Base-by-base conservation (phyloP, 1,284 basidiomycete genomes). In the Trichosporon sp. region DNA sequence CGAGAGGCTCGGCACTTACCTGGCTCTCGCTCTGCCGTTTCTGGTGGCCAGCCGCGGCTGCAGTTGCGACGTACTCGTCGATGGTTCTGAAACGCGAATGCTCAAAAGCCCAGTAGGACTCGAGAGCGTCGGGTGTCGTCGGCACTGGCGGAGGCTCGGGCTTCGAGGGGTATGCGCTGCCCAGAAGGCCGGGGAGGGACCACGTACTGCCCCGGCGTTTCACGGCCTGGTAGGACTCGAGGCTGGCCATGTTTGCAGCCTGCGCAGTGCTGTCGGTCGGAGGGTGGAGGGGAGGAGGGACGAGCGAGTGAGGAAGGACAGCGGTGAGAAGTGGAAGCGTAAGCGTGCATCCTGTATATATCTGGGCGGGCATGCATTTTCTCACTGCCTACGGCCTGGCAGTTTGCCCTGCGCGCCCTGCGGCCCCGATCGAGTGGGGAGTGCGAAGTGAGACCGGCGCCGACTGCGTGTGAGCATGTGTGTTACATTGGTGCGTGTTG, bases 91-190 rank as follows among this genome's bases (percentile, higher is more conserved):
- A 60, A 31, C 32, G 56, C 15, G 56, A 18, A 2, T 18, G 18
- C 29, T 60, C 29, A 31, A 60, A 60, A 5, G 56, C 56, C 18
- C 29, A 13, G 18, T 31, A 60, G 29, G 56, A 60, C 27, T 60
- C 56, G 56, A 31, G 29, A 2, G 56, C 56, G 56, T 60, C 56
- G 56, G 56, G 56, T 23, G 56, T 60, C 56, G 56, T 60, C 56
- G 56, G 56, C 56, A 60, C 32, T 4, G 4, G 4, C 2, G 15
- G 56, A 13, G 29, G 27, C 5, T 31, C 29, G 2, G 18, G 27
- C 56, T 31, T 60, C 8, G 56, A 51, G 56, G 27, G 56, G 15
- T 31, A 13, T 15, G 11, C 11, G 6, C 38, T 18, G 9, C 56
- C 56, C 56, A 60, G 9, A 29, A 60, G 56, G 4, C 56, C 29